A percentile compares a stretch with the other conserved stretches of the same genome.
These are phyloP conservation scores for Stenocarpella maydis DNA, from an alignment of 2,329 filamentous ascomycete species.

Conservation along the genomic window DNA sequence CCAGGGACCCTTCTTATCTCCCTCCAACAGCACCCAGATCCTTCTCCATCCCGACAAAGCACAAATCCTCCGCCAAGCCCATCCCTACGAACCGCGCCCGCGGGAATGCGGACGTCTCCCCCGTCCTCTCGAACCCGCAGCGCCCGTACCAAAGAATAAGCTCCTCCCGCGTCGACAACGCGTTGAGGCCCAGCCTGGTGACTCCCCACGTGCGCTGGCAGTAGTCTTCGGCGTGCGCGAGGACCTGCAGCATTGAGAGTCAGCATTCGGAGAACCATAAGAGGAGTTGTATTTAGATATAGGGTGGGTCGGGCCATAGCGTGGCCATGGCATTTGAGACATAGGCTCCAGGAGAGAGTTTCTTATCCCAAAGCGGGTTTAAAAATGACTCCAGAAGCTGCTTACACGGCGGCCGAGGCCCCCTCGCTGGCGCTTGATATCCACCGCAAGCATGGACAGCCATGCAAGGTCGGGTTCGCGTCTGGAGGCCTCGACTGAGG, in stretches of 20 bases:
- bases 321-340: too few relatives aligned
- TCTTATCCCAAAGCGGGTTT: too few relatives aligned
- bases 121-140: slow-evolving; percentile 44
- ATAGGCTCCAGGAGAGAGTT: too few relatives aligned
- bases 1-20: too few relatives aligned
- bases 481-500: slow-evolving; percentile 41
- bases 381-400: too few relatives aligned
- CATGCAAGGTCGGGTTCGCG: slow-evolving; percentile 39
- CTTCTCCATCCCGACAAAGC: slow-evolving; percentile 49
- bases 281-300: too few relatives aligned
- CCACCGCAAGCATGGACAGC: slow-evolving; percentile 48
- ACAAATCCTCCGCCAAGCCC: slow-evolving; percentile 43
- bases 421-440: slow-evolving; percentile 41
- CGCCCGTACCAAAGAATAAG: slow-evolving; percentile 44
- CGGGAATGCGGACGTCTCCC: slow-evolving; percentile 46
- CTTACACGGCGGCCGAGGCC: slow-evolving; percentile 48
- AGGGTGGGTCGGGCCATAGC: too few relatives aligned
- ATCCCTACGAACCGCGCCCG: slow-evolving; percentile 34
- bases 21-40: slow-evolving; percentile 20
- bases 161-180: slow-evolving; percentile 41
- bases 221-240: slow-evolving; percentile 43
- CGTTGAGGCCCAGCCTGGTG: slow-evolving; percentile 39
- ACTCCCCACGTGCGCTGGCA: slow-evolving; percentile 39
- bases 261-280: too few relatives aligned
- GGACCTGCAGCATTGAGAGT: too few relatives aligned